Evolutionary conservation across 805 yeast species (phyloP).

Genomic region (Groenewaldozyma salmanticensis): DNA sequence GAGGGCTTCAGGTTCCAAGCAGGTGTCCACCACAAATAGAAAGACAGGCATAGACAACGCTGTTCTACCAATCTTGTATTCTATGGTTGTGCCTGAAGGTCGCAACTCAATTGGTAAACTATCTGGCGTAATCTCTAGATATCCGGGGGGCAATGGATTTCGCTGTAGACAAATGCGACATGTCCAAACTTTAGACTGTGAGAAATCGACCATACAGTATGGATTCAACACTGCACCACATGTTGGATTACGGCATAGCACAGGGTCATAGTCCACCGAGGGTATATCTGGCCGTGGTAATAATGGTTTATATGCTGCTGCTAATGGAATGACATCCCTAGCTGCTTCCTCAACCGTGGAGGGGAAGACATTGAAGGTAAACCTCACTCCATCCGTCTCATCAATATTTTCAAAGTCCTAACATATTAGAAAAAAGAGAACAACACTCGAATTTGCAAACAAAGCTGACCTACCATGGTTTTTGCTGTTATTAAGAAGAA

Average conservation of each 20-base stretch:
- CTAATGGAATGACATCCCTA: constrained; percentile 79
- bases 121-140: constrained; percentile 61
- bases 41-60: constrained; percentile 80
- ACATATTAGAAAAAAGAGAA: constrained; percentile 19
- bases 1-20: constrained; percentile 79
- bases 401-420: constrained; percentile 42
- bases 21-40: constrained; percentile 74
- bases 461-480: not conserved
- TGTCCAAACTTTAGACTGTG: constrained; percentile 62
- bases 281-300: constrained; percentile 60
- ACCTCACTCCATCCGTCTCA: constrained; percentile 49
- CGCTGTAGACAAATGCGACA: constrained; percentile 75
- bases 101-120: constrained; percentile 72
- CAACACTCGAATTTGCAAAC: not conserved
- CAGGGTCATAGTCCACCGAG: constrained; percentile 68
- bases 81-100: constrained; percentile 63
- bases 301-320: constrained; percentile 81
- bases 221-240: constrained; percentile 81
- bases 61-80: constrained; percentile 58
- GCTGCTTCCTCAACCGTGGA: constrained; percentile 72
- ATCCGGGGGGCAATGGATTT: constrained; percentile 77
- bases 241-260: constrained; percentile 49
- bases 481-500: no score
- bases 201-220: constrained; percentile 54
- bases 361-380: constrained; percentile 77